Evolutionary conservation across 306 rosid genomes (phyloP).

Genomic region (Cicer arietinum): DNA sequence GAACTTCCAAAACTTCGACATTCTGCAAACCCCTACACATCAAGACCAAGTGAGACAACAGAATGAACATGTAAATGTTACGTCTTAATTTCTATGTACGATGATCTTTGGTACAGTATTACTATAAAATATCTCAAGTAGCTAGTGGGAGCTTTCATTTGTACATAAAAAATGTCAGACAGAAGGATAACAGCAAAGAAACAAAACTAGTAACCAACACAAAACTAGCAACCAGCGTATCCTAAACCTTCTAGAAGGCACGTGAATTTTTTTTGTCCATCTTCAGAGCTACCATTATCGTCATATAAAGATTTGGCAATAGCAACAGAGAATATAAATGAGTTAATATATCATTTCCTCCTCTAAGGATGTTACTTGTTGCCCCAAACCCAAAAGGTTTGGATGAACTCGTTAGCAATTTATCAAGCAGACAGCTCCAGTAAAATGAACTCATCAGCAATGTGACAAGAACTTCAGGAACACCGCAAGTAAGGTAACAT

Average conservation of each 20-base stretch:
- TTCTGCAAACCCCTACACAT: constrained; percentile 98
- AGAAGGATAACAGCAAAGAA: constrained; percentile 24
- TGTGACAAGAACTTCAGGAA: neutral
- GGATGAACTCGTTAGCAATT: neutral
- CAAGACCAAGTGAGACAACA: constrained; percentile 66
- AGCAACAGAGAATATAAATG: neutral
- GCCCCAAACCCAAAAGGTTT: neutral
- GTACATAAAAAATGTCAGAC: neutral
- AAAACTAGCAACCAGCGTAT: constrained; percentile 5
- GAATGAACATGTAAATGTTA: constrained; percentile 33
- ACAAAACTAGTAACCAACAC: constrained; percentile 10
- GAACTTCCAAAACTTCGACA: constrained; percentile 91
- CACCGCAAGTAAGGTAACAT: neutral
- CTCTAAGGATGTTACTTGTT: neutral
- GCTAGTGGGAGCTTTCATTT: constrained; percentile 19
- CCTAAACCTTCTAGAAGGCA: constrained; percentile 28
- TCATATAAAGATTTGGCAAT: neutral
- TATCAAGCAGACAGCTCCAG: neutral
- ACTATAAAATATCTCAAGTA: neutral
- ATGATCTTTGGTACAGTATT: constrained; percentile 16
- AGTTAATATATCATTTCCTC: neutral
- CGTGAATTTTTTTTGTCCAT: constrained; percentile 11
- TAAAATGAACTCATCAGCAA: neutral
- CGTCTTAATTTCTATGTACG: constrained; percentile 39
- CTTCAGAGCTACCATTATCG: constrained; percentile 18